Evolutionary conservation across 306 rosid species (phyloP), one percentile per base, ranked within the genome.

Genomic region (Medicago arabica): DNA sequence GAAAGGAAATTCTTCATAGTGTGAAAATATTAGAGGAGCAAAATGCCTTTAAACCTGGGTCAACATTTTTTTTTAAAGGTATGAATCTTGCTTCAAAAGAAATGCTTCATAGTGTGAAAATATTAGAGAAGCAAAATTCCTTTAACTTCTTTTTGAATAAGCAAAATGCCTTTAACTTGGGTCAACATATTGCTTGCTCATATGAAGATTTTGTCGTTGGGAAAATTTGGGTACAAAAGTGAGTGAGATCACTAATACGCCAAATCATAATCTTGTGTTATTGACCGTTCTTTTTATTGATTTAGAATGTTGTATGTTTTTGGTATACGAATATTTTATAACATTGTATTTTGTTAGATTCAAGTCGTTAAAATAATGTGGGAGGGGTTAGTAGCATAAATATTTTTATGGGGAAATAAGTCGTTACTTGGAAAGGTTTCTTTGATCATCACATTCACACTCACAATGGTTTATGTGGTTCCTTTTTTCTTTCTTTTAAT

Each of bases 341-440:
- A 11, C 61, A 59, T 58, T 72, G 69, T 81, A 74, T 71, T 81
- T 57, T 84, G 90, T 85, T 83, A 75, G 82, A 89, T 87, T 84
- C 85, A 87, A 66, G 64, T 51, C 61, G 60, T 77, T 61, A 38
- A 72, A 73, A 60, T 43, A 75, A 39, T 59, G 64, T 0, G 8
- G 59, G 17, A 53, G 14, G 12, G 36, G 6, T 28, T 31, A 73
- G 65, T 75, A 55, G 83, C 83, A 60, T 55, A 55, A 77, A 55
- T 79, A 67, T 59, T 81, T 74, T 65, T 77, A 65, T 53, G 59
- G 15, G 59, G 53, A 71, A 49, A 73, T 81, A 70, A 62, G 76
- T 81, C 57, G 73, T 82, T 79, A 44, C 65, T 55, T 82, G 41
- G 70, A 69, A 80, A 77, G 38, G 54, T 28, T 58, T 73, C 44